These are phyloP conservation scores for Hondaea fermentalgiana DNA, from an alignment of 108 stramenopile species.

Conservation along the genomic window DNA sequence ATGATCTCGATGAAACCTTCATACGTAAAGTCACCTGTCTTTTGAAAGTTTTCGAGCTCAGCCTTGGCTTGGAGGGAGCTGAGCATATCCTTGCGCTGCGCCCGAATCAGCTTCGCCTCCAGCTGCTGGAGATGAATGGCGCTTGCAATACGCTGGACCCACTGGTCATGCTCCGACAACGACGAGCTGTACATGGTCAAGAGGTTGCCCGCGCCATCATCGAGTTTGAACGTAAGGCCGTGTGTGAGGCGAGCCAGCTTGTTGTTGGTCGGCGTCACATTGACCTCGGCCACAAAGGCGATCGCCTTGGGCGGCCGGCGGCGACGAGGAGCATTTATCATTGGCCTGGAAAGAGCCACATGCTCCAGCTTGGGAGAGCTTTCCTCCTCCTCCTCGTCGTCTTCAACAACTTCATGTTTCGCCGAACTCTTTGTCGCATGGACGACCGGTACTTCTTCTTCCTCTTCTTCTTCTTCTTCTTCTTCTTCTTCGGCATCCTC, in stretches of 20 bases:
- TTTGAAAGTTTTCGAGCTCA: not conserved
- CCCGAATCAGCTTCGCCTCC: not conserved
- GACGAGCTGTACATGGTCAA: constrained; percentile 6
- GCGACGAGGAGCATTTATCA: not conserved
- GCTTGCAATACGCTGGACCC: not conserved
- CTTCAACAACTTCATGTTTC: not conserved
- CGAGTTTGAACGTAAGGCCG: not conserved
- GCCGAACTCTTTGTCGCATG: not conserved
- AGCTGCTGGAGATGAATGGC: not conserved
- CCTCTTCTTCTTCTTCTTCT: not conserved
- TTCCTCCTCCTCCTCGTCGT: not conserved
- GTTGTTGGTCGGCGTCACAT: not conserved
- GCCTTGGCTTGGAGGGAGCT: not conserved
- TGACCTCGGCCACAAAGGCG: not conserved
- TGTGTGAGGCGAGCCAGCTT: not conserved
- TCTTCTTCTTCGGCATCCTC: not conserved
- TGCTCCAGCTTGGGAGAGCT: not conserved
- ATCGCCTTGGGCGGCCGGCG: not conserved
- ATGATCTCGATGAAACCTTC: not conserved
- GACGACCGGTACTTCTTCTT: not conserved
- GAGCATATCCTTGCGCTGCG: constrained; percentile 14
- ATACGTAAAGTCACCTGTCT: not conserved
- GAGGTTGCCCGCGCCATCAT: not conserved
- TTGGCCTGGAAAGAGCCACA: not conserved
- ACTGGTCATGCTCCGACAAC: not conserved